Evolutionary conservation across 2,329 filamentous ascomycete species (phyloP).

Genomic region (Venturia pyrina): DNA sequence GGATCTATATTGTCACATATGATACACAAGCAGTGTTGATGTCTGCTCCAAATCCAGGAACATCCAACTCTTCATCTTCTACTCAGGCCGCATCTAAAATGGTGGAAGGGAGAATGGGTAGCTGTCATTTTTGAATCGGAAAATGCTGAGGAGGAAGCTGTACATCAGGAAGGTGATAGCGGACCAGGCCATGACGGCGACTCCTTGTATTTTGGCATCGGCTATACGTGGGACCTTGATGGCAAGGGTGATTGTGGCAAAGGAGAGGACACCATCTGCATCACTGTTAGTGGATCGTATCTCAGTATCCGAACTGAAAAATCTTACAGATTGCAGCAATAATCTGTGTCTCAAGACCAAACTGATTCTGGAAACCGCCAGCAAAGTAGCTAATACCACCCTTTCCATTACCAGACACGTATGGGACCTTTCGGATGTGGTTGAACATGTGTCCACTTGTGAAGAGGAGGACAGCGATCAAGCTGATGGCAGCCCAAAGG

Average conservation of each 20-base stretch:
- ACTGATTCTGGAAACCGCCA: constrained; percentile 84
- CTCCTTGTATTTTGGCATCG: constrained; percentile 66
- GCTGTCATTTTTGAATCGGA: constrained; percentile 86
- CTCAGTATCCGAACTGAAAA: constrained; percentile 7
- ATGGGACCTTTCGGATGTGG: constrained; percentile 91
- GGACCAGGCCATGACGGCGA: constrained; percentile 72
- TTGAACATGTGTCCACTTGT: constrained; percentile 99
- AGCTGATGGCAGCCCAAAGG: constrained; percentile 80
- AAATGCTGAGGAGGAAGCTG: constrained; percentile 88
- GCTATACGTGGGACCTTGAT: constrained; percentile 85
- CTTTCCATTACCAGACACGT: constrained; percentile 73
- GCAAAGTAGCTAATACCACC: constrained; percentile 89
- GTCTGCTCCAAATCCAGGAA: not conserved
- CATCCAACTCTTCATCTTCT: not conserved
- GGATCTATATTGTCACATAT: not conserved
- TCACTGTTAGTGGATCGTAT: constrained; percentile 14
- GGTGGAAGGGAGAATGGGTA: constrained; percentile 94
- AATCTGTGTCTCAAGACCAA: constrained; percentile 90
- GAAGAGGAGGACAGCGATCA: constrained; percentile 85
- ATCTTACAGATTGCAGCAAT: constrained; percentile 83
- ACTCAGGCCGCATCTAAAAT: constrained; percentile 45
- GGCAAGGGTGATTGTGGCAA: constrained; percentile 82
- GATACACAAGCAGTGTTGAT: constrained; percentile 1
- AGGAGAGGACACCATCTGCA: constrained; percentile 68
- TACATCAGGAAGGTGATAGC: constrained; percentile 71